These are phyloP conservation scores for Backusella sp. DNA, from an alignment of 192 early-diverging fungal species.

Conservation along the genomic window DNA sequence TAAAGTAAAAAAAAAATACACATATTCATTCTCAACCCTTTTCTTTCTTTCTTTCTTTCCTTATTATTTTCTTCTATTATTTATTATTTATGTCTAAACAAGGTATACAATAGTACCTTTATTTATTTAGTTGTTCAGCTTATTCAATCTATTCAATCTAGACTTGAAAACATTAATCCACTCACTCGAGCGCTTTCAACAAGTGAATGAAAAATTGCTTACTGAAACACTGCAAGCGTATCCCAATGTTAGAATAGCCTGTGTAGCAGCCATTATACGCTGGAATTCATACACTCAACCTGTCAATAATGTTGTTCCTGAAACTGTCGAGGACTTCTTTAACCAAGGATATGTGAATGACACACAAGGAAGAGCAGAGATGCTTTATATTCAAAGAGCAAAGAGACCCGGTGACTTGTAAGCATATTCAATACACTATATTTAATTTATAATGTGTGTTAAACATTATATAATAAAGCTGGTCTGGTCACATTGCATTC, in stretches of 20 bases:
- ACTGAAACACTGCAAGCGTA: too few relatives aligned
- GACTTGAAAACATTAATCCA: not conserved
- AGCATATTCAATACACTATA: not conserved
- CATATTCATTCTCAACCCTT: not conserved
- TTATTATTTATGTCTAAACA: slow-evolving; percentile 8
- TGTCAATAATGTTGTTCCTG: not conserved
- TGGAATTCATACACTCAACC: slow-evolving; percentile 1
- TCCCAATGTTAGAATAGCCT: slow-evolving; percentile 6
- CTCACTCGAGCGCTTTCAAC: not conserved
- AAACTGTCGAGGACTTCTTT: slow-evolving; percentile 14
- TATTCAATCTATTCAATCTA: not conserved
- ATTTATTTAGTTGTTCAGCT: too few relatives aligned
- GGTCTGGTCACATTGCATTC: slow-evolving; percentile 34
- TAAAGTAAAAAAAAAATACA: not conserved
- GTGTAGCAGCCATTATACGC: slow-evolving; percentile 15
- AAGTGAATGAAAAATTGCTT: not conserved
- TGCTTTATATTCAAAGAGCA: slow-evolving; percentile 33
- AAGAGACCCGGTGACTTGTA: slow-evolving; percentile 24
- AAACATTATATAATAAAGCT: slow-evolving; percentile 7
- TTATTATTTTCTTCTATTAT: not conserved
- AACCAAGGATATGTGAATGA: slow-evolving; percentile 21
- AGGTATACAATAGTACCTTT: not conserved
- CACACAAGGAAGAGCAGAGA: slow-evolving; percentile 11
- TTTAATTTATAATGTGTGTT: too few relatives aligned
- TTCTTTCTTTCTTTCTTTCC: not conserved